Evolutionary conservation across 2,329 filamentous ascomycete genomes (phyloP), one percentile per base, ranked within the genome.

Genomic region (Diatrype stigma): DNA sequence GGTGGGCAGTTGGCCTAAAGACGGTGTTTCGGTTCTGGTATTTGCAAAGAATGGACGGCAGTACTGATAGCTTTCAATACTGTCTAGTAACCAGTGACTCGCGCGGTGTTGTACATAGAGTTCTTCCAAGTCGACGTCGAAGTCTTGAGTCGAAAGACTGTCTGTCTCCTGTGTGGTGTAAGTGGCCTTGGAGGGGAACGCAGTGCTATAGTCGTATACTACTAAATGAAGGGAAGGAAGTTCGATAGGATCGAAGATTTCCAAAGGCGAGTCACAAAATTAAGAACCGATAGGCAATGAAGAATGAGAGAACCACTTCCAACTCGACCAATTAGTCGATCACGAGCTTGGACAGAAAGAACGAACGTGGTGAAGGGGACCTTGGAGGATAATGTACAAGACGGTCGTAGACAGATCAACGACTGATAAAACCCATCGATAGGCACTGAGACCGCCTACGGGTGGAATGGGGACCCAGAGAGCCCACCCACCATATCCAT

Each of bases 351-450:
- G 59, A 48, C 49, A 56, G 54, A 62, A 57, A 63, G 54, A 58
- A 67, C 57, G 61, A 64, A 58, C 61, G 61, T 65, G 59, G 61
- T 60, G 60, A 63, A 64, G 62, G 62, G 63, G 58, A 62, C 61
- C 62, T 59, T 60, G 57, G 59, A 62, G 60, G 63, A 64, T 66
- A 65, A 58, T 65, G 60, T 64, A 66, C 40, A 60, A 62, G 62
- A 56, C 60, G 52, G 49, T 59, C 57, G 55, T 60, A 63, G 60
- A 59, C 62, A 63, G 62, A 64, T 73, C 68, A 72, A 71, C 66
- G 62, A 69, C 68, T 70, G 70, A 70, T 72, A 71, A 68, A 70
- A 65, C 59, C 66, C 65, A 64, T 66, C 62, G 68, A 68, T 67
- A 70, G 66, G 63, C 65, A 67, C 61, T 64, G 60, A 44, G 62